phyloP scores from a whole-genome alignment of 2,329 filamentous ascomycete genomes.

The Mariannaea sp. region DNA sequence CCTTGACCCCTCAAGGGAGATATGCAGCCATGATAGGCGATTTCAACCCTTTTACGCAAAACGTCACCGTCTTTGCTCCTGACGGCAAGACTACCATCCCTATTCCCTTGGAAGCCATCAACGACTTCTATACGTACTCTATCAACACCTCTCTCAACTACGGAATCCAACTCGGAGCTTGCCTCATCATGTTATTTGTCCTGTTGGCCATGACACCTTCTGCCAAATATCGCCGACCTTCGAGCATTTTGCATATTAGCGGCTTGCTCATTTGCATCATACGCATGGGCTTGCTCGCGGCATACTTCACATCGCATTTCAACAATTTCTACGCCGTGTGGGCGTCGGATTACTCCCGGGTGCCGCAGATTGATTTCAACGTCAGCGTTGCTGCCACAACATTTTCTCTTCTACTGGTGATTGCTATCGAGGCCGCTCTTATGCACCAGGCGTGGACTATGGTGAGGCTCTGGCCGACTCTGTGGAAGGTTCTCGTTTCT shows the following conservation, averaged over 20 bases:
- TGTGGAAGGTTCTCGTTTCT: conserved; percentile 41
- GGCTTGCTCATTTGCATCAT: conserved; percentile 65
- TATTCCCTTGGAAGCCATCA: conserved; percentile 42
- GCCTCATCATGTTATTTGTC: conserved; percentile 66
- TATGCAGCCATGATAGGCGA: conserved; percentile 34
- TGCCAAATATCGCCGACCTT: conserved; percentile 65
- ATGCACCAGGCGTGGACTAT: conserved; percentile 59
- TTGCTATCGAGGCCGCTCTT: conserved; percentile 53
- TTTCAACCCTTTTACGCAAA: conserved; percentile 46
- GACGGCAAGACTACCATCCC: conserved; percentile 41
- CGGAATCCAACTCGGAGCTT: conserved; percentile 71
- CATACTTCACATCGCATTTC: conserved; percentile 66
- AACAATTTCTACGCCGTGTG: conserved; percentile 65
- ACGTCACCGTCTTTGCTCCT: conserved; percentile 41
- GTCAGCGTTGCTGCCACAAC: conserved; percentile 47
- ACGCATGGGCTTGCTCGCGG: conserved; percentile 60
- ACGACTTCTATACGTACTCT: conserved; percentile 40
- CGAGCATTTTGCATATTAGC: conserved; percentile 68
- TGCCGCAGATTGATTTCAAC: conserved; percentile 48
- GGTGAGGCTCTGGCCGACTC: conserved; percentile 52
- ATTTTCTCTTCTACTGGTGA: conserved; percentile 50
- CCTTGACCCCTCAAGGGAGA: neutral
- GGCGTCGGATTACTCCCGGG: conserved; percentile 56
- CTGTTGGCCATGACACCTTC: conserved; percentile 69
- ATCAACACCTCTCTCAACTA: conserved; percentile 63